phyloP scores from a whole-genome alignment of 2,329 filamentous ascomycete species.

The Alternaria rosae region DNA sequence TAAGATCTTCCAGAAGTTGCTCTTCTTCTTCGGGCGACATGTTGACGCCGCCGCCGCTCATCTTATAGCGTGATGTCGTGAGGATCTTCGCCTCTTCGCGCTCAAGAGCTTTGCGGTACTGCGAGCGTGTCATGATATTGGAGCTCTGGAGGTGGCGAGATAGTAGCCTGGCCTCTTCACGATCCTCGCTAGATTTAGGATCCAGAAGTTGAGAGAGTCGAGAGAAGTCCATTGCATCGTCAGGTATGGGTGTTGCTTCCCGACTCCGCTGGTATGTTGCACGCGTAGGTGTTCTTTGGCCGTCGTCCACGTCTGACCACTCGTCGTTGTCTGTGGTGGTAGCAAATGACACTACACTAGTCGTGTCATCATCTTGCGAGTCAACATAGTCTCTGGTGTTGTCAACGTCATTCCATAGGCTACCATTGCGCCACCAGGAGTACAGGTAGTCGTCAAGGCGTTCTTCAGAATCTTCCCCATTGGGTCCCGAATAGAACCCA shows the following conservation, averaged over 20 bases:
- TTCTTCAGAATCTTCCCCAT: slow-evolving; percentile 60
- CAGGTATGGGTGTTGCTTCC: slow-evolving; percentile 63
- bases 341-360: slow-evolving; percentile 77
- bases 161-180: slow-evolving; percentile 80
- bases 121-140: slow-evolving; percentile 80
- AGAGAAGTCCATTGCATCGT: slow-evolving; percentile 62
- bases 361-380: slow-evolving; percentile 73
- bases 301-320: slow-evolving; percentile 54
- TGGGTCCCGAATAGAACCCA: slow-evolving; percentile 35
- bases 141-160: slow-evolving; percentile 78
- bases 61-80: slow-evolving; percentile 49
- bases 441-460: slow-evolving; percentile 79
- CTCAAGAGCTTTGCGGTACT: slow-evolving; percentile 73
- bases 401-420: slow-evolving; percentile 85
- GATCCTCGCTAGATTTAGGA: slow-evolving; percentile 77
- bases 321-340: slow-evolving; percentile 56
- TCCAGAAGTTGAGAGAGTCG: slow-evolving; percentile 83
- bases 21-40: slow-evolving; percentile 62
- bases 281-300: slow-evolving; percentile 77
- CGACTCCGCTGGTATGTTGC: slow-evolving; percentile 57
- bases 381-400: slow-evolving; percentile 79
- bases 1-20: slow-evolving; percentile 65
- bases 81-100: slow-evolving; percentile 75
- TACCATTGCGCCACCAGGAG: slow-evolving; percentile 81
- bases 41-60: slow-evolving; percentile 25